A percentile compares a stretch with the other conserved stretches of the same genome.
phyloP scores from a whole-genome alignment of 768 basidiomycete species.

The Pleurotus sapidus region DNA sequence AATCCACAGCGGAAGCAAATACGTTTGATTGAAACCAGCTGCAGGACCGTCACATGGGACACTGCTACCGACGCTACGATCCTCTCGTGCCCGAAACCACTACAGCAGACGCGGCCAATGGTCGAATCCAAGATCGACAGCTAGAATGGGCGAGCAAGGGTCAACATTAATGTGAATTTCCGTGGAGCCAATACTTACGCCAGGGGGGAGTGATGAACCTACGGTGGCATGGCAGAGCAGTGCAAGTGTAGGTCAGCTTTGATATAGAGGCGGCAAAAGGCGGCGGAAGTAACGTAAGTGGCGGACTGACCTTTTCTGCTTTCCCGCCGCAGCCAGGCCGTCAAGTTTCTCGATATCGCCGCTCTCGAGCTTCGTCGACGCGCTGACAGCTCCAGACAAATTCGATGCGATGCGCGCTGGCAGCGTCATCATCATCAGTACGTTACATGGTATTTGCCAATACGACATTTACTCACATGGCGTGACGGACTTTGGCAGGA shows the following conservation, averaged over 20 bases:
- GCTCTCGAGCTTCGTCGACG: constrained; percentile 40
- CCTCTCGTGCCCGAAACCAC: constrained; percentile 1
- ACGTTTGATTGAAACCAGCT: background rate
- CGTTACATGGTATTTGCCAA: background rate
- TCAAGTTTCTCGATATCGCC: constrained; percentile 58
- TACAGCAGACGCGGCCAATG: constrained; percentile 43
- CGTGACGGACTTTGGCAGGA: constrained; percentile 79
- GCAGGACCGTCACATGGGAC: background rate
- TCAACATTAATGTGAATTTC: constrained; percentile 7
- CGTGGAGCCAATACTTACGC: constrained; percentile 43
- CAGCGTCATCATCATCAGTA: background rate
- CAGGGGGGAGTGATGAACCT: constrained; percentile 66
- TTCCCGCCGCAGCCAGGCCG: constrained; percentile 56
- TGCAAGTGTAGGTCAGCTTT: background rate
- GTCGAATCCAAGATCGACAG: constrained; percentile 69
- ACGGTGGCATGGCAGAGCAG: constrained; percentile 4
- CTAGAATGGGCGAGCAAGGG: constrained; percentile 27
- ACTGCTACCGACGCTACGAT: background rate
- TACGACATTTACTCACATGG: constrained; percentile 20
- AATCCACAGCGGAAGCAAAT: constrained; percentile 1
- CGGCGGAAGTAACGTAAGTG: background rate
- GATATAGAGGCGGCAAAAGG: background rate
- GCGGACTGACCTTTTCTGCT: constrained; percentile 53
- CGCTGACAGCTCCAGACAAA: constrained; percentile 46
- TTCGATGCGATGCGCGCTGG: constrained; percentile 60